A percentile compares a stretch with the other conserved stretches of the same genome.
Conservation (phyloP, 345 rosid species). For the Gossypium sturtianum region DNA sequence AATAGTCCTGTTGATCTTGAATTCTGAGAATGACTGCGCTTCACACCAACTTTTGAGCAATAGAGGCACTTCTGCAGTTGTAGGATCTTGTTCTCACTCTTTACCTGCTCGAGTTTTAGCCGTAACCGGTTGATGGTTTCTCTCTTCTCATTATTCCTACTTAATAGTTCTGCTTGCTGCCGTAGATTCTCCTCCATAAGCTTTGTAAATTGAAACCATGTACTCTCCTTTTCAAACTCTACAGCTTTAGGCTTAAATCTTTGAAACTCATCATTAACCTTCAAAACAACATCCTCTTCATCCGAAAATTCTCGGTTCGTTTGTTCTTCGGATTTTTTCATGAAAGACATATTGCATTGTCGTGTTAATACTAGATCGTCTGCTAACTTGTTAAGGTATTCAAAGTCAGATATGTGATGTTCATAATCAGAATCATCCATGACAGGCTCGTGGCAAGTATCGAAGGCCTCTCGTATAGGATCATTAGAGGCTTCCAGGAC, state of each 20-base stretch:
- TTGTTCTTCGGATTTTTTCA: conserved; percentile 17
- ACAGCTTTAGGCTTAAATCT: background rate
- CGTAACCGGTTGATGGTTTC: conserved; percentile 27
- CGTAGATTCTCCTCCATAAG: conserved; percentile 42
- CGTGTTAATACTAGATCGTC: conserved; percentile 12
- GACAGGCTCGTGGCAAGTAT: conserved; percentile 16
- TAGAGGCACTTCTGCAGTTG: conserved; percentile 25
- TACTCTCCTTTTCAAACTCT: background rate
- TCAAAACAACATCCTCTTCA: conserved; percentile 9
- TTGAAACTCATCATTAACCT: background rate
- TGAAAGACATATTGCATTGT: conserved; percentile 11
- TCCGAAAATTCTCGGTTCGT: conserved; percentile 14
- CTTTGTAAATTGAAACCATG: conserved; percentile 22
- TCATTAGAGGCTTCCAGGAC: conserved; percentile 6
- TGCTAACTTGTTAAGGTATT: conserved; percentile 4
- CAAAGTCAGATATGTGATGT: background rate
- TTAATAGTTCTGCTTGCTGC: conserved; percentile 41
- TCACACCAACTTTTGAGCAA: conserved; percentile 17
- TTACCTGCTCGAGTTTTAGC: conserved; percentile 27
- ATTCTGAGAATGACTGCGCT: conserved; percentile 18
- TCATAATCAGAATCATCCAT: conserved; percentile 10
- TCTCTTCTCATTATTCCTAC: conserved; percentile 45
- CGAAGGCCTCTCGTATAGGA: conserved; percentile 11
- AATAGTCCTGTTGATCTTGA: conserved; percentile 21
- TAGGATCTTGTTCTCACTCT: conserved; percentile 33